phyloP scores from a whole-genome alignment of 441 rosid genomes.

The Geranium incanum region DNA sequence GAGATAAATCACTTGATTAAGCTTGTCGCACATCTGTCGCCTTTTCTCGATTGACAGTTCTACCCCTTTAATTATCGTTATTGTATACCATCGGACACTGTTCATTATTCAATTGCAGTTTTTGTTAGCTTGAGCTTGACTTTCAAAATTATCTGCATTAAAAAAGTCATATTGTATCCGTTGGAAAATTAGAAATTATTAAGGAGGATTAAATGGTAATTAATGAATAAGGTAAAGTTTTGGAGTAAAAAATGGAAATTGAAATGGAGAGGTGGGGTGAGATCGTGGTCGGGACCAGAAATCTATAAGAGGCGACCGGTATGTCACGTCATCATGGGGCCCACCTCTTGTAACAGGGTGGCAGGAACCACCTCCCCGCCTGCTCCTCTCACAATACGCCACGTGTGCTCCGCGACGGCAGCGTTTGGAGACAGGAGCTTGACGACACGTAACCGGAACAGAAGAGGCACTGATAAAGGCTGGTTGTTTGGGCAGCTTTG shows the following conservation, averaged over 20 bases:
- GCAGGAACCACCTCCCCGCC: background rate
- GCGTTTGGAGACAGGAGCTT: background rate
- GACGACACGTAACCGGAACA: conserved; percentile 1
- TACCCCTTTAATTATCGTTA: background rate
- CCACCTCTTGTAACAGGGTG: conserved; percentile 10
- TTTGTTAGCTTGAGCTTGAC: no score
- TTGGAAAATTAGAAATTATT: background rate
- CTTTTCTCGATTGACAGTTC: background rate
- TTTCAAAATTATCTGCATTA: no score
- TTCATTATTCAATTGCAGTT: no score
- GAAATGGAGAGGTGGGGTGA: background rate
- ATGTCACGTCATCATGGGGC: conserved; percentile 17
- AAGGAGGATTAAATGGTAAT: no score
- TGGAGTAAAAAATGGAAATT: no score
- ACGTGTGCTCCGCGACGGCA: conserved; percentile 7
- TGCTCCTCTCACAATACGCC: background rate
- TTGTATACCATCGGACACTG: background rate
- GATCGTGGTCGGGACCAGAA: conserved; percentile 33
- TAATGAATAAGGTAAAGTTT: no score
- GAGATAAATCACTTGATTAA: background rate
- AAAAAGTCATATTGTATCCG: no score
- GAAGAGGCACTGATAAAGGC: background rate
- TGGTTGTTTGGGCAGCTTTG: conserved; percentile 5
- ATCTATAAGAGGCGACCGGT: conserved; percentile 16
- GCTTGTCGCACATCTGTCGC: background rate